Conservation (phyloP, 768 basidiomycete species). For the Kwoniella dendrophila region DNA sequence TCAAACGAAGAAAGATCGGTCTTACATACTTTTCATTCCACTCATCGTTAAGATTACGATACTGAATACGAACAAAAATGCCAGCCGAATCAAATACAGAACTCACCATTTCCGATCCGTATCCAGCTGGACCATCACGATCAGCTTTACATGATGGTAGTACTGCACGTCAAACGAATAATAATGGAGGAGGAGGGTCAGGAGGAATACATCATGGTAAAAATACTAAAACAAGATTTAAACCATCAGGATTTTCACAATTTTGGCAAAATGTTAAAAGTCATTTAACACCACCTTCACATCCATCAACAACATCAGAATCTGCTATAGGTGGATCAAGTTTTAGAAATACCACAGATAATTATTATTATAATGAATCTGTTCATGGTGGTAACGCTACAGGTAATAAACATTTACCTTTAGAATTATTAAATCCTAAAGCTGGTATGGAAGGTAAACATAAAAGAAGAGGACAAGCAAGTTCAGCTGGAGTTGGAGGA, state of each 20-base stretch:
- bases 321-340: conserved; percentile 37
- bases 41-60: no score
- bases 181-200: neutral
- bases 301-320: conserved; percentile 55
- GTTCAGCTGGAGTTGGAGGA: conserved; percentile 19
- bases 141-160: conserved; percentile 12
- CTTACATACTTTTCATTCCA: no score
- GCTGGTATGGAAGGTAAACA: conserved; percentile 29
- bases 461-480: conserved; percentile 16
- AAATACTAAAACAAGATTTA: conserved; percentile 33
- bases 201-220: conserved; percentile 3
- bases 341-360: conserved; percentile 34
- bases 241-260: conserved; percentile 23
- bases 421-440: conserved; percentile 38
- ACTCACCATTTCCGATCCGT: conserved; percentile 21
- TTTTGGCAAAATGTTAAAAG: conserved; percentile 36
- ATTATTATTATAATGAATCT: conserved; percentile 24
- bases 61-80: no score
- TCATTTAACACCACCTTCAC: conserved; percentile 47
- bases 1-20: no score
- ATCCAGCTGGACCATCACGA: conserved; percentile 18
- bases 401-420: conserved; percentile 20
- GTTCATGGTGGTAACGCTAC: conserved; percentile 5
- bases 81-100: conserved; percentile 11
- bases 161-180: neutral